Percentiles rank a stretch among this genome's conserved stretches.
Evolutionary conservation across 1,139 yeast species (phyloP).

Genomic region (Hansenula sp.): DNA sequence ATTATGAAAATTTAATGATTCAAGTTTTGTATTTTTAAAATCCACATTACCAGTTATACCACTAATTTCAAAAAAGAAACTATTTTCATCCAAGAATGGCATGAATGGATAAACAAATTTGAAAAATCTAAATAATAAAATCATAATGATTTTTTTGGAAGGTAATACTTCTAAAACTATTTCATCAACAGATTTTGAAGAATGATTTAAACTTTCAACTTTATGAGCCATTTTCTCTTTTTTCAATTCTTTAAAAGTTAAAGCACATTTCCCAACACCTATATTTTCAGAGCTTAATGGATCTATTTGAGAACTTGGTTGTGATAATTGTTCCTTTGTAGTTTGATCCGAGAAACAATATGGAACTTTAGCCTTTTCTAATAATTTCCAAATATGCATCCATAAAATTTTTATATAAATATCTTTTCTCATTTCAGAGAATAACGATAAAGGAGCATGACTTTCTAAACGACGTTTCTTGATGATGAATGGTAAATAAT

Average conservation of each 20-base stretch:
- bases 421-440: constrained; percentile 34
- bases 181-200: constrained; percentile 2
- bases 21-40: constrained; percentile 16
- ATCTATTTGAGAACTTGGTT: not conserved
- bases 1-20: constrained; percentile 27
- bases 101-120: constrained; percentile 37
- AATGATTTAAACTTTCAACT: constrained; percentile 4
- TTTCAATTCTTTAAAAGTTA: constrained; percentile 7
- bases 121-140: constrained; percentile 39
- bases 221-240: constrained; percentile 6
- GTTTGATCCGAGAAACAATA: too few relatives aligned
- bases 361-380: not conserved
- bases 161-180: constrained; percentile 34
- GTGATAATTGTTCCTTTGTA: too few relatives aligned
- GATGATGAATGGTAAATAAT: constrained; percentile 24
- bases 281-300: not conserved
- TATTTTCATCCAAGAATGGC: constrained; percentile 43
- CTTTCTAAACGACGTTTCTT: constrained; percentile 27
- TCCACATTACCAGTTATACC: constrained; percentile 20
- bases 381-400: constrained; percentile 17
- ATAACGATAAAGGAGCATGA: constrained; percentile 39
- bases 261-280: not conserved
- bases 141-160: constrained; percentile 35
- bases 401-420: constrained; percentile 25
- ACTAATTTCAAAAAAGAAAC: constrained; percentile 25